Evolutionary conservation across 129 eudicot species (phyloP).

Genomic region (Logfia minima): DNA sequence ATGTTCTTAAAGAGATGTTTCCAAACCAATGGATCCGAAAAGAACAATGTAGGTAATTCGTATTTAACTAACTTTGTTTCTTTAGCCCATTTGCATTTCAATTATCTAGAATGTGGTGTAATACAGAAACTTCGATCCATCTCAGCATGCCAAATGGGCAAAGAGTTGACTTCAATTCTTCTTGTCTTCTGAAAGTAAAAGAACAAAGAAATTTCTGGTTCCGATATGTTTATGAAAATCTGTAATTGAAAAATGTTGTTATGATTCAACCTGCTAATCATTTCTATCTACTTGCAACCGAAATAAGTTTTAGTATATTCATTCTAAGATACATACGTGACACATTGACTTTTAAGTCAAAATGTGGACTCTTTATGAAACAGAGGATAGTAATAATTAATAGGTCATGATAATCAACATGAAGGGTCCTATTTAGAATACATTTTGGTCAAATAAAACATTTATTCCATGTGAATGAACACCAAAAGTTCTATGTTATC

Average conservation of each 20-base stretch:
- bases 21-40: conserved; percentile 24
- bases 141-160: not conserved
- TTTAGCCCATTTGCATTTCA: not conserved
- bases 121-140: not conserved
- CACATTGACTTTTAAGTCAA: conserved; percentile 4
- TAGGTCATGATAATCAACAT: not conserved
- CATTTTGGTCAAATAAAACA: conserved; percentile 1
- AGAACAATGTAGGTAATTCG: not conserved
- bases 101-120: not conserved
- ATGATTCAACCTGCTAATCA: not conserved
- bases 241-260: not conserved
- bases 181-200: not conserved
- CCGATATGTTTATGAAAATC: not conserved
- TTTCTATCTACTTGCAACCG: no score
- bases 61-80: not conserved
- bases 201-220: not conserved
- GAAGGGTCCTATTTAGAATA: conserved; percentile 18
- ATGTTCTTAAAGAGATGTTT: conserved; percentile 18
- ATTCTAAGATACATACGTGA: not conserved
- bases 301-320: no score
- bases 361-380: not conserved
- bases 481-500: not conserved
- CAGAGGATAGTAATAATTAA: not conserved
- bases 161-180: not conserved
- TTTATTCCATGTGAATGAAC: not conserved